phyloP scores from a whole-genome alignment of 192 early-diverging fungal genomes.

The Gamsiella multidivaricata region DNA sequence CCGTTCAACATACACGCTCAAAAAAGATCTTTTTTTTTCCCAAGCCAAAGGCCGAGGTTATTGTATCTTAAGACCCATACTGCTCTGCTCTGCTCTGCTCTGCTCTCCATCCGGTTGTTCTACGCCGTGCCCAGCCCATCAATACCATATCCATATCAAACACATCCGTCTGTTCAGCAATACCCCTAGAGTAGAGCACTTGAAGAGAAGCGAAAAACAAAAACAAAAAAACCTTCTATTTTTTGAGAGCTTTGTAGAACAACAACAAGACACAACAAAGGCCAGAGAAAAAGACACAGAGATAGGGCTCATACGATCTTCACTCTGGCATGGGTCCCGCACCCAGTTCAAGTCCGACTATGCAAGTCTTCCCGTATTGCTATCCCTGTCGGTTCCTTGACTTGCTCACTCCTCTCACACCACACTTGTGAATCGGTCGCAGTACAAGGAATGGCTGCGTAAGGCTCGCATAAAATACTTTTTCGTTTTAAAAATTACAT shows the following conservation, averaged over 20 bases:
- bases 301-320: constrained; percentile 22
- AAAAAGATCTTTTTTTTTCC: too few relatives aligned
- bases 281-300: not conserved
- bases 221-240: not conserved
- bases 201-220: not conserved
- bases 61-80: too few relatives aligned
- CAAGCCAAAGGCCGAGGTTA: too few relatives aligned
- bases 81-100: too few relatives aligned
- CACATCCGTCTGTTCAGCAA: too few relatives aligned
- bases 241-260: constrained; percentile 15
- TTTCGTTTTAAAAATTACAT: not conserved
- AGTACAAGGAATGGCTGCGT: too few relatives aligned
- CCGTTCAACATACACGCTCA: too few relatives aligned
- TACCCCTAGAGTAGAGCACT: not conserved
- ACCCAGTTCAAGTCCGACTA: constrained; percentile 13
- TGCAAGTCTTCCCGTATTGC: not conserved
- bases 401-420: not conserved
- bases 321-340: constrained; percentile 26
- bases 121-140: too few relatives aligned
- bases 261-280: not conserved
- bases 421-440: too few relatives aligned
- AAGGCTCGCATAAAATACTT: constrained; percentile 4
- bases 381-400: not conserved
- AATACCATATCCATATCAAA: too few relatives aligned
- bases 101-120: too few relatives aligned